Base-by-base conservation (phyloP, 441 rosid genomes). In the Adansonia grandidieri region DNA sequence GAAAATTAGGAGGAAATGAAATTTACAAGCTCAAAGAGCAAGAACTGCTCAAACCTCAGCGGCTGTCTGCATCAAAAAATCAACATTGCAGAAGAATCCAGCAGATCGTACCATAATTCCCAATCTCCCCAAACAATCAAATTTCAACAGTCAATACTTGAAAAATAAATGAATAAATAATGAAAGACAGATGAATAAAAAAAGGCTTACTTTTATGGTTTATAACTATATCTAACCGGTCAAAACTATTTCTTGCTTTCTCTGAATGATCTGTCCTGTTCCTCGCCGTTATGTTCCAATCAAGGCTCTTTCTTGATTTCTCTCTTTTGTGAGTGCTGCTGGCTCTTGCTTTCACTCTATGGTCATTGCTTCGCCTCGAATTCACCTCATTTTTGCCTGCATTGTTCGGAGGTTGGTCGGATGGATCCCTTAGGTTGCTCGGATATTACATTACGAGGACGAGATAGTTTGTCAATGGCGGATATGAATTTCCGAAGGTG, bases 51-150 rank as follows among this genome's bases (percentile, higher is more conserved):
- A 1, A 32, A 1, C 40, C 2, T 75, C 81, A 79, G 85, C 86
- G 76, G 89, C 60, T 78, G 89, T 63, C 79, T 81, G 85, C 87
- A 82, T 87, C 80, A 88, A 73, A 80, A 90, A 90, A 69, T 84
- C 86, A 77, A 87, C 85, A 64, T 79, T 90, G 84, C 93, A 24
- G 28, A 24, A 90, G 65, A 90, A 76, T 64, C 93, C 89, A 78
- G 86, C 93, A 6, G 91, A 88, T 77, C 91, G 82, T 82, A 90
- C 91, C 78, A 88, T 88, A 51, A 88, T 90, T 62, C 91, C 90
- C 69, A 90, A 82, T 60, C 93, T 90, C 83, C 82, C 82, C 83
- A 51, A 82, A 80, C 83, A 47, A 4, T 37, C 19, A 42, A 56
- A 20, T 47, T 42, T 20, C 50, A 62, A 51, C 24, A 73, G 1